Base-by-base conservation (phyloP, 1,284 basidiomycete species). In the Ceratobasidium sp. region DNA sequence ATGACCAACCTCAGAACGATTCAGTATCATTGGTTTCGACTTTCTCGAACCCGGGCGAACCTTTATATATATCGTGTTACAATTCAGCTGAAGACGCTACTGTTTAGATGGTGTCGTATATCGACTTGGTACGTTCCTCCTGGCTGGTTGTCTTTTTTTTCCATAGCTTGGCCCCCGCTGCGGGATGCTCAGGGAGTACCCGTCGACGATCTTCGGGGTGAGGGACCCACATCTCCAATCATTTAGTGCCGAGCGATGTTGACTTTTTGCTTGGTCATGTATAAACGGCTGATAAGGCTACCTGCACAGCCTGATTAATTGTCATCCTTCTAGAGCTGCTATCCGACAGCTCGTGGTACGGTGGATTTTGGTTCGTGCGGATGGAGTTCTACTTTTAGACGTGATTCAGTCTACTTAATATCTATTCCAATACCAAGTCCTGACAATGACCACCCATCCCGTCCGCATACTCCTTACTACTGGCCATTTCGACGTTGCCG, bases 401-500 rank as follows among this genome's bases (percentile, higher is more conserved):
- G 8, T n/a, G n/a, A n/a, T n/a, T 39, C n/a, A n/a, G 36, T 6
- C 14, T 6, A 6, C 6, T n/a, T 39, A 14, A 39, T 6, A 39
- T 39, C n/a, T 39, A 6, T 6, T 39, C 36, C 6, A 6, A 14
- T n/a, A 39, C n/a, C 60, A 18, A 46, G 73, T n/a, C 39, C 76
- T 76, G 26, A 75, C 76, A 10, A 75, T 80, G 58, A 78, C 78
- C n/a, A 74, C 78, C n/a, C n/a, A n/a, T n/a, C 14, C 79, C 79
- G 32, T 77, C 77, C 6, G 76, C 79, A 39, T 80, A 75, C 73
- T 80, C 79, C 78, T 80, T 79, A 72, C 76, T 80, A 1, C 80
- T n/a, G n/a, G 80, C 60, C 74, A 79, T 61, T 80, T 80, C 52
- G 79, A 80, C 71, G 76, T 80, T 28, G 76, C 74, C 1, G 76